Conservation (phyloP, 352 stramenopile species). For the Phytophthora lateralis region DNA sequence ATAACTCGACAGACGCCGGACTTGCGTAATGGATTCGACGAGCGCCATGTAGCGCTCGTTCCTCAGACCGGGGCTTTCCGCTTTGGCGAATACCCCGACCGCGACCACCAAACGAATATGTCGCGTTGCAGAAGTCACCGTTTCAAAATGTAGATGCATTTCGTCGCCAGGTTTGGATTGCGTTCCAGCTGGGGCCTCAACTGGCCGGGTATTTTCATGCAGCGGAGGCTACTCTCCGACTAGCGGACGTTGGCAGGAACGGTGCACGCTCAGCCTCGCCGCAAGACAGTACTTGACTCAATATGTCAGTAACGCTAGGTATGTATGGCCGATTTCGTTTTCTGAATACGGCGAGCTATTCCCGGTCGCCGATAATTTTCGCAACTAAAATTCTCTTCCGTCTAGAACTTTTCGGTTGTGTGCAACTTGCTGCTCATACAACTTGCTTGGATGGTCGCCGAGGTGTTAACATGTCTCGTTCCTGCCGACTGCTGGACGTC, state of each 20-base stretch:
- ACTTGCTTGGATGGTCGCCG: too few species aligned
- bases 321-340: constrained; percentile 8
- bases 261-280: background rate
- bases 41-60: constrained; percentile 34
- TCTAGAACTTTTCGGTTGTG: background rate
- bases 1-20: constrained; percentile 16
- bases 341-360: background rate
- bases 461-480: too few species aligned
- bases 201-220: background rate
- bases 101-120: constrained; percentile 21
- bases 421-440: too few species aligned
- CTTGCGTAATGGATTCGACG: constrained; percentile 29
- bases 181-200: constrained; percentile 14
- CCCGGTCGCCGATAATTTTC: too few species aligned
- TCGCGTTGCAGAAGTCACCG: constrained; percentile 15
- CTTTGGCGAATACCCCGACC: background rate
- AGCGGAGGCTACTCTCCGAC: constrained; percentile 20
- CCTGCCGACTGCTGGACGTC: too few species aligned
- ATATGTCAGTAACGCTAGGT: background rate
- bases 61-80: constrained; percentile 1
- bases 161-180: constrained; percentile 15
- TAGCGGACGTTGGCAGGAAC: constrained; percentile 4
- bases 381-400: background rate
- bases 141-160: constrained; percentile 18
- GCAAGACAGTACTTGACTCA: constrained; percentile 7